A percentile compares a stretch with the other conserved stretches of the same genome.
Evolutionary conservation across 2,329 filamentous ascomycete species (phyloP).

Genomic region (Coniochaeta hoffmannii): DNA sequence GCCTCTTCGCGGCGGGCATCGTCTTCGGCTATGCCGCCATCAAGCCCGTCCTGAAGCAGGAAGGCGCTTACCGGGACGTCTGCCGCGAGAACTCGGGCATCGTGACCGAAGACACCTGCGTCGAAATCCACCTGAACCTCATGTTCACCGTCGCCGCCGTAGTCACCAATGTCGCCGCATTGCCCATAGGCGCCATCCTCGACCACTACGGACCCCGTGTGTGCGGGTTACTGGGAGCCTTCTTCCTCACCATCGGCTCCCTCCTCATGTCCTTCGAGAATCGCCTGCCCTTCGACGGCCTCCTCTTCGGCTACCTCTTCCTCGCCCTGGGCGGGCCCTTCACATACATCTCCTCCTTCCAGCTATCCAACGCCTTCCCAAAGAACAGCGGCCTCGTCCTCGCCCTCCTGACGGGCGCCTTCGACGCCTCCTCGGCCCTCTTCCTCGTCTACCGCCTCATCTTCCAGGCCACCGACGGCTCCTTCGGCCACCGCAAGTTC

Average conservation of each 20-base stretch:
- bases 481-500: slow-evolving; percentile 58
- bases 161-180: slow-evolving; percentile 76
- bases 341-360: slow-evolving; percentile 76
- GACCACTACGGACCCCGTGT: slow-evolving; percentile 75
- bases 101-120: slow-evolving; percentile 30
- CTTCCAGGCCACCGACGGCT: slow-evolving; percentile 44
- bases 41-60: slow-evolving; percentile 69
- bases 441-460: slow-evolving; percentile 68
- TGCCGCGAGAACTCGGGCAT: slow-evolving; percentile 34
- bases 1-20: slow-evolving; percentile 61
- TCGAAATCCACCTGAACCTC: slow-evolving; percentile 65
- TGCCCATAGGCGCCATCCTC: slow-evolving; percentile 78
- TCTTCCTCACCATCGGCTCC: slow-evolving; percentile 63
- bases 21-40: slow-evolving; percentile 82
- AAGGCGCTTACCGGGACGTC: slow-evolving; percentile 61
- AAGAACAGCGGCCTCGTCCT: slow-evolving; percentile 70
- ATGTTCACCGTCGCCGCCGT: slow-evolving; percentile 92
- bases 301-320: slow-evolving; percentile 66
- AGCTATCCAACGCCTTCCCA: slow-evolving; percentile 79
- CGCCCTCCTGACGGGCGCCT: slow-evolving; percentile 72
- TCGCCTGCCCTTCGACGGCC: slow-evolving; percentile 63
- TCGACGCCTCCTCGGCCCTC: slow-evolving; percentile 73
- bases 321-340: slow-evolving; percentile 74
- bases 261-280: slow-evolving; percentile 63
- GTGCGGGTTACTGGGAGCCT: slow-evolving; percentile 63